Conservation (phyloP, 768 basidiomycete genomes). For the Lactarius sp. region DNA sequence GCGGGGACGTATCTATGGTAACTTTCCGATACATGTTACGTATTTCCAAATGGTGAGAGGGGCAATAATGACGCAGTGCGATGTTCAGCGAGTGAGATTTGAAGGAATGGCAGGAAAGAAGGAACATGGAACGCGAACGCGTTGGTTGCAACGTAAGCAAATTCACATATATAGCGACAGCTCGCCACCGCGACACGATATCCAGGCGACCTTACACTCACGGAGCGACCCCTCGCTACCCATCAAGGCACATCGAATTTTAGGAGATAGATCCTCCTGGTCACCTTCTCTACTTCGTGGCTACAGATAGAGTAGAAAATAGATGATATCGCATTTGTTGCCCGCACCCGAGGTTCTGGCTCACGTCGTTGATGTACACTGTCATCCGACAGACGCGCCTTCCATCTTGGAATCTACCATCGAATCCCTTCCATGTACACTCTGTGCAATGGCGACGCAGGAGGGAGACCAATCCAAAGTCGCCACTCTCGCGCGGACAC, state of each 20-base stretch:
- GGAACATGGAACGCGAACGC: constrained; percentile 3
- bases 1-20: constrained; percentile 37
- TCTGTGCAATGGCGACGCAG: constrained; percentile 81
- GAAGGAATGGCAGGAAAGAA: neutral
- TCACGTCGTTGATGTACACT: constrained; percentile 84
- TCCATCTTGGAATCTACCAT: constrained; percentile 42
- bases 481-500: constrained; percentile 51
- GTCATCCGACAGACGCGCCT: constrained; percentile 81
- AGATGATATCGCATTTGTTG: constrained; percentile 9
- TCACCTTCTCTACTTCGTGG: neutral
- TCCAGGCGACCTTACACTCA: neutral
- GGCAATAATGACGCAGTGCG: neutral
- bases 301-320: neutral
- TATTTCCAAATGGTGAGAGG: neutral
- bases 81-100: neutral
- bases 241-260: neutral
- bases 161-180: neutral
- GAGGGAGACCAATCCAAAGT: constrained; percentile 68
- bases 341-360: constrained; percentile 43
- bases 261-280: neutral
- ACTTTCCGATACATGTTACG: constrained; percentile 7
- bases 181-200: no score
- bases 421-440: constrained; percentile 52
- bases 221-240: neutral
- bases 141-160: neutral